Percentiles rank a stretch among this genome's conserved stretches.
Conservation (phyloP, 2,329 filamentous ascomycete genomes). For the Penicillium sclerotiorum region DNA sequence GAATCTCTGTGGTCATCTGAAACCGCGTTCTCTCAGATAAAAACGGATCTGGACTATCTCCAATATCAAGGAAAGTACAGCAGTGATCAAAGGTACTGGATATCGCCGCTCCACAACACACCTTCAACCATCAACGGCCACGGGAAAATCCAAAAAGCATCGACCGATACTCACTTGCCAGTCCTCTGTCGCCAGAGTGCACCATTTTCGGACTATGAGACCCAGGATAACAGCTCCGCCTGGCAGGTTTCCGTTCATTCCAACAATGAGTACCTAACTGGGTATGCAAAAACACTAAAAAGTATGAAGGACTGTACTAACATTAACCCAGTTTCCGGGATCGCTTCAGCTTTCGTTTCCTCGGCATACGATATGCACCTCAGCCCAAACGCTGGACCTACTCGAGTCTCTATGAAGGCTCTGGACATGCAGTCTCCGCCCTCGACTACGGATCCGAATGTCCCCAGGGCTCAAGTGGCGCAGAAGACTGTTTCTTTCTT, state of each 20-base stretch:
- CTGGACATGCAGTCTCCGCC: slow-evolving; percentile 51
- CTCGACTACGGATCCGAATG: slow-evolving; percentile 41
- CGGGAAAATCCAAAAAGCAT: slow-evolving; percentile 12
- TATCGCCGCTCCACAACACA: slow-evolving; percentile 6
- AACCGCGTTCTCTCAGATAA: slow-evolving; percentile 2
- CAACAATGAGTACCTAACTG: slow-evolving; percentile 21
- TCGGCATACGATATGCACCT: slow-evolving; percentile 51
- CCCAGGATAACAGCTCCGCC: slow-evolving; percentile 12
- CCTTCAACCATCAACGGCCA: slow-evolving; percentile 13
- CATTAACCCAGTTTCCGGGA: slow-evolving; percentile 49
- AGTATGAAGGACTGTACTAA: neutral
- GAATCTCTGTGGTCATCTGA: slow-evolving; percentile 17
- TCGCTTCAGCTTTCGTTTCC: slow-evolving; percentile 55
- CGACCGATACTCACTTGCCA: slow-evolving; percentile 12
- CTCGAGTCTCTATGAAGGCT: slow-evolving; percentile 50
- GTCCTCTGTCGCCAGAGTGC: slow-evolving; percentile 23
- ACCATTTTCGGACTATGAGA: slow-evolving; percentile 14
- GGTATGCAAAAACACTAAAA: slow-evolving; percentile 7
- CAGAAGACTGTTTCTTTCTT: slow-evolving; percentile 54
- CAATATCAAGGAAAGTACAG: slow-evolving; percentile 11
- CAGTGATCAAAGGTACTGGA: slow-evolving; percentile 16
- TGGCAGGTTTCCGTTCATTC: slow-evolving; percentile 22
- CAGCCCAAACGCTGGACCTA: slow-evolving; percentile 49
- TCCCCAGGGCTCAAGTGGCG: slow-evolving; percentile 41
- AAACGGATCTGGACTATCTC: slow-evolving; percentile 18